These are phyloP conservation scores for Forsythia suspensa DNA, from an alignment of 257 asterid genomes.

Conservation along the genomic window DNA sequence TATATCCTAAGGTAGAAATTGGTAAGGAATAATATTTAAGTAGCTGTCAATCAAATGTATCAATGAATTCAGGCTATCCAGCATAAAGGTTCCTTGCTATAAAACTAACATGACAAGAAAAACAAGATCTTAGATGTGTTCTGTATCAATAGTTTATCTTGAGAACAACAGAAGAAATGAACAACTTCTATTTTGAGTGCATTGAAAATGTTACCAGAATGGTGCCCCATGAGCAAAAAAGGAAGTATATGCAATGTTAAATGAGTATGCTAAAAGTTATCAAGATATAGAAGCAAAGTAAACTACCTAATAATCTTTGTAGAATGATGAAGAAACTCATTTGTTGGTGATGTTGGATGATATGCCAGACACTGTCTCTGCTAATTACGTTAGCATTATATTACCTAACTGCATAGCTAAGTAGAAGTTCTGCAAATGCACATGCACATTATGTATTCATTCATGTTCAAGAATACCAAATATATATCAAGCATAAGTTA, in stretches of 20 bases:
- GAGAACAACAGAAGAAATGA: neutral
- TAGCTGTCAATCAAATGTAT: neutral
- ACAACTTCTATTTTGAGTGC: neutral
- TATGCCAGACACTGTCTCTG: neutral
- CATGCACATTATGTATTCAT: neutral
- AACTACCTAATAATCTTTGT: neutral
- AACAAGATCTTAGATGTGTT: neutral
- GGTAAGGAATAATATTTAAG: neutral
- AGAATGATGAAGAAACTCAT: neutral
- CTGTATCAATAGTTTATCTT: neutral
- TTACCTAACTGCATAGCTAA: neutral
- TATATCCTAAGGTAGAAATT: conserved; percentile 46
- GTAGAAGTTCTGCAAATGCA: neutral
- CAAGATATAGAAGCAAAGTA: neutral
- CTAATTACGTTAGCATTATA: neutral
- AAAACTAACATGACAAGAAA: neutral
- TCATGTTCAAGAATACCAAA: neutral
- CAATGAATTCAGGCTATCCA: conserved; percentile 2
- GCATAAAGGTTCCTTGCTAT: neutral
- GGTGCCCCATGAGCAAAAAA: neutral
- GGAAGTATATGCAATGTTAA: neutral
- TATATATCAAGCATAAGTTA: neutral
- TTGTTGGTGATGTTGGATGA: neutral
- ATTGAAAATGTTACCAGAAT: neutral
- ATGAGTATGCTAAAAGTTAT: neutral